phyloP scores from a whole-genome alignment of 2,329 filamentous ascomycete species.

The Venturia carpophila region DNA sequence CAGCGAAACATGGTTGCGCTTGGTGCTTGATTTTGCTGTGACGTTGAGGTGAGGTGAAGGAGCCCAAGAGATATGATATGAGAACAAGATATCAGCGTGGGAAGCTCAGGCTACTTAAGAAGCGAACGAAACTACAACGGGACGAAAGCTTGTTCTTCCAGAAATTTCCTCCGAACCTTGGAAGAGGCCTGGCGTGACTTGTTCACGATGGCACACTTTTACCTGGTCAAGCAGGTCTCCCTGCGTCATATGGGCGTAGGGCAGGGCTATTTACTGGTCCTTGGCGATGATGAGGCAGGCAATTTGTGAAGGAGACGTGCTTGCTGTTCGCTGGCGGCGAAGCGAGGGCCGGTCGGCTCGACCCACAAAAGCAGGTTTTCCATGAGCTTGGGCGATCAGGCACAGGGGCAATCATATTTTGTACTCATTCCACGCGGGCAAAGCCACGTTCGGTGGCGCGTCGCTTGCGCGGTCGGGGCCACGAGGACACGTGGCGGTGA shows the following conservation, averaged over 20 bases:
- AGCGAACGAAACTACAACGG: neutral
- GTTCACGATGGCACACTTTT: neutral
- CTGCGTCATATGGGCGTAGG: slow-evolving; percentile 2
- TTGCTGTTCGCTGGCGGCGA: neutral
- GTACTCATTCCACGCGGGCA: neutral
- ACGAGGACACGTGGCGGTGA: neutral
- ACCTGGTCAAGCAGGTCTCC: neutral
- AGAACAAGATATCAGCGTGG: neutral
- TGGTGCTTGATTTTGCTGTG: neutral
- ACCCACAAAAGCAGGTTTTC: slow-evolving; percentile 1
- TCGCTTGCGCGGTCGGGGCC: neutral
- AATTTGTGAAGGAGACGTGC: neutral
- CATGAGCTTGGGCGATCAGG: neutral
- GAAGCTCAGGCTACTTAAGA: neutral
- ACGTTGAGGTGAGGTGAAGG: neutral
- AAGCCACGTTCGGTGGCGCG: neutral
- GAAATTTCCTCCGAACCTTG: neutral
- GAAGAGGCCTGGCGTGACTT: neutral
- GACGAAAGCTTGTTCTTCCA: neutral
- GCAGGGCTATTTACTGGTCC: neutral
- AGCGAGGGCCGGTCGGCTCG: neutral
- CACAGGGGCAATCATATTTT: neutral
- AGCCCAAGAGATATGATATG: neutral
- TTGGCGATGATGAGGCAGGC: neutral
- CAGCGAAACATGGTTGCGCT: slow-evolving; percentile 1